Base-by-base conservation (phyloP, 1,139 yeast genomes). In the Protomyces inundatus region DNA sequence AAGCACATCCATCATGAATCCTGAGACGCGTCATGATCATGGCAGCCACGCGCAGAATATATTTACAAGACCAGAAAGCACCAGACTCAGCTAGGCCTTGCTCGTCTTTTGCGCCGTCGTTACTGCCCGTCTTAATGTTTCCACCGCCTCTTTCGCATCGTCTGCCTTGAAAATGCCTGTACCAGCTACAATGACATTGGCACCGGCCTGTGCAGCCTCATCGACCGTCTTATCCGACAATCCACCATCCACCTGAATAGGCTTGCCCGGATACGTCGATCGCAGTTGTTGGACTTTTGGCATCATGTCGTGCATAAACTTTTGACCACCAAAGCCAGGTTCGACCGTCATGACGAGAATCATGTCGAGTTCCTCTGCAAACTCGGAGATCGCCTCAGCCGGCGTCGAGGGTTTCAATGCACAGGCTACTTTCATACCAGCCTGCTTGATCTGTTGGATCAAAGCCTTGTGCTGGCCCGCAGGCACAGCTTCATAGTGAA, bases 221-320 rank as follows among this genome's bases (percentile, higher is more conserved):
- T 84, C 87, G 64, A 90, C 84, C 5, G 95, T 93, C 58, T 84
- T 90, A 69, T 85, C 85, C 66, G 95, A 96, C 68, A 93, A 80
- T 0, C 99, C 99, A 67, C 99, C 99, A 74, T 93, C 99, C 40
- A 93, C 99, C 77, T 93, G 95, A 70, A 93, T 88, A 76, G 93
- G 85, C 74, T 91, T 79, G 42, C 85, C 74, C 16, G 98, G 97
- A 76, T 80, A 88, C 73, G 81, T 83, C 58, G 76, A 75, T 75
- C 99, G 84, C 71, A 93, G 80, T 45, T 79, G 80, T 71, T 84
- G 86, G 55, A 93, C 71, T 77, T 93, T 93, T 67, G 95, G 89
- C 98, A 93, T 91, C 97, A 91, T 91, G 67, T 86, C 88, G 14
- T 84, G 80, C 97, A 89, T 90, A 80, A 93, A 95, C 75, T 87